Evolutionary conservation across 345 rosid genomes (phyloP).

Genomic region (Carallia pectinifolia): DNA sequence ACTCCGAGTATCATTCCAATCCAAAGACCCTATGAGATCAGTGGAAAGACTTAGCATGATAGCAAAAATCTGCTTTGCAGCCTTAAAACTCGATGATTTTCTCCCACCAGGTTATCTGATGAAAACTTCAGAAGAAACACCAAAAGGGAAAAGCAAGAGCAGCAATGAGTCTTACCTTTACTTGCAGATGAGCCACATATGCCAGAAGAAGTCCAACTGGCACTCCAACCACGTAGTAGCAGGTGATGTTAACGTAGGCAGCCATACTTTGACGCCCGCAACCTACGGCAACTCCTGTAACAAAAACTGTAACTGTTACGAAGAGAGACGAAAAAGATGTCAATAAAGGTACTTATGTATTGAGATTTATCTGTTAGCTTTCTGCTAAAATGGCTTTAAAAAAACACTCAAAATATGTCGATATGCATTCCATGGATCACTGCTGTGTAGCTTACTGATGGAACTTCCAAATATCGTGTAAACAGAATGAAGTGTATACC

Average conservation of each 20-base stretch:
- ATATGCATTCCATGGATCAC: too few relatives aligned
- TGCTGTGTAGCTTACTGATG: not conserved
- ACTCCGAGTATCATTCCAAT: slow-evolving; percentile 24
- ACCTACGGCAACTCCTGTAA: slow-evolving; percentile 50
- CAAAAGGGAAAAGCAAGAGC: too few relatives aligned
- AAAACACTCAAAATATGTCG: too few relatives aligned
- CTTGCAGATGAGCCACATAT: slow-evolving; percentile 28
- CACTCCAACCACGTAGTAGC: slow-evolving; percentile 50
- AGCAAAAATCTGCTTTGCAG: not conserved
- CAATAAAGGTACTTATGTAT: not conserved
- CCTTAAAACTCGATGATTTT: too few relatives aligned
- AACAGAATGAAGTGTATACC: slow-evolving; percentile 22
- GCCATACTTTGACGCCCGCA: slow-evolving; percentile 45
- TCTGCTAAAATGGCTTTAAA: too few relatives aligned
- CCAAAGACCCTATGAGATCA: slow-evolving; percentile 20
- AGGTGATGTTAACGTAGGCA: slow-evolving; percentile 43
- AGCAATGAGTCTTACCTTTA: slow-evolving; percentile 25
- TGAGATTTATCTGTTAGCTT: not conserved
- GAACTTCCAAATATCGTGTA: not conserved
- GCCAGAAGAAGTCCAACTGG: slow-evolving; percentile 40
- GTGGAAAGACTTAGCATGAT: not conserved
- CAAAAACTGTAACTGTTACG: not conserved
- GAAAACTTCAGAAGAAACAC: not conserved
- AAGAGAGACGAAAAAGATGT: not conserved
- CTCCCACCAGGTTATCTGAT: not conserved